A percentile compares a stretch with the other conserved stretches of the same genome.
These are phyloP conservation scores for Cryptococcus floricola DNA, from an alignment of 1,284 basidiomycete species.

Conservation along the genomic window DNA sequence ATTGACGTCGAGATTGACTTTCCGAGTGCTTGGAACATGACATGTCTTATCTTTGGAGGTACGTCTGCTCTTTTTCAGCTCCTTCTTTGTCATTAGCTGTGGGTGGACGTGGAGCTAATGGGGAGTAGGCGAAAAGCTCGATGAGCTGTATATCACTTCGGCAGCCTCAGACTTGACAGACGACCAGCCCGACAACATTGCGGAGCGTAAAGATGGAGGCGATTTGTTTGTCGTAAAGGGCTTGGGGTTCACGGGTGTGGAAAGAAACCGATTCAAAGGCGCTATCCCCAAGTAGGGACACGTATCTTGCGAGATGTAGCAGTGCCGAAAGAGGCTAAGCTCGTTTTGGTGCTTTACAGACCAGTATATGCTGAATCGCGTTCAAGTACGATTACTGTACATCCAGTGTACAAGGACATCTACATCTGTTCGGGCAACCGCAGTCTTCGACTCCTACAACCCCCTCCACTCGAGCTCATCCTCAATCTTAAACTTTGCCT, in stretches of 20 bases:
- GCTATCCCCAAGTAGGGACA: not conserved
- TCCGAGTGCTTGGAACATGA: slow-evolving; percentile 20
- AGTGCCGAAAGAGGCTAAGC: too few species aligned
- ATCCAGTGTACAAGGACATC: too few species aligned
- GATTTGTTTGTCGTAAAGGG: slow-evolving; percentile 23
- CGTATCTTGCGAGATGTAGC: too few species aligned
- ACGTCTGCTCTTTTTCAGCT: slow-evolving; percentile 3
- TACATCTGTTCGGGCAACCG: too few species aligned
- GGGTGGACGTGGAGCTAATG: slow-evolving; percentile 11
- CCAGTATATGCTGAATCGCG: too few species aligned
- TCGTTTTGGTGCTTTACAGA: too few species aligned
- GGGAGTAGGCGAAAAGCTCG: slow-evolving; percentile 17
- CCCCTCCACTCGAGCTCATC: slow-evolving; percentile 35
- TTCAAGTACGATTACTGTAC: too few species aligned
- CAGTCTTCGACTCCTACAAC: slow-evolving; percentile 8
- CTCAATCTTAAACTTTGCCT: slow-evolving; percentile 26
- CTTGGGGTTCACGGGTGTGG: slow-evolving; percentile 23
- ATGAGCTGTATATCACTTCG: slow-evolving; percentile 29
- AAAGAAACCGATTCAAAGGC: slow-evolving; percentile 22
- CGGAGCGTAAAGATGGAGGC: slow-evolving; percentile 17
- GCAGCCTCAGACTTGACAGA: slow-evolving; percentile 16
- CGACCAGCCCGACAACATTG: slow-evolving; percentile 5
- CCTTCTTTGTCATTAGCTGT: slow-evolving; percentile 7
- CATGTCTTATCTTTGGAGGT: slow-evolving; percentile 32
- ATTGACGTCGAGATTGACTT: slow-evolving; percentile 22